phyloP scores from a whole-genome alignment of 768 basidiomycete species.

The Pleurotus sapidus region DNA sequence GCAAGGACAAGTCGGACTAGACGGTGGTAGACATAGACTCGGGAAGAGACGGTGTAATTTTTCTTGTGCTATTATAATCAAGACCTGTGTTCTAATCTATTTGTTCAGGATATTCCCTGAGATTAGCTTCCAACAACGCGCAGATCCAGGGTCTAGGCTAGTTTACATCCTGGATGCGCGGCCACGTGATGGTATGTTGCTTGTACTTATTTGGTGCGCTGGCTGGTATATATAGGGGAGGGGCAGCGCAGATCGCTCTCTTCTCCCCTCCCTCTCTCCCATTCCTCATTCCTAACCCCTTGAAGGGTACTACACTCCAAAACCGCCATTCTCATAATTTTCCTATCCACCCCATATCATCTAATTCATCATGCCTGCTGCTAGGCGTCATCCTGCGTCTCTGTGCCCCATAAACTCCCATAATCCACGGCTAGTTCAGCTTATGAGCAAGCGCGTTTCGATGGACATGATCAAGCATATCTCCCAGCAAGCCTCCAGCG shows the following conservation, averaged over 20 bases:
- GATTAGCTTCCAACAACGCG: neutral
- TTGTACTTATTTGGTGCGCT: neutral
- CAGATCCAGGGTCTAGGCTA: neutral
- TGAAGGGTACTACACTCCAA: constrained; percentile 5
- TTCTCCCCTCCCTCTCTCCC: neutral
- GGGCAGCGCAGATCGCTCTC: neutral
- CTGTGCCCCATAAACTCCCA: constrained; percentile 75
- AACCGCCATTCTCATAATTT: constrained; percentile 5
- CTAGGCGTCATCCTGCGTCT: constrained; percentile 66
- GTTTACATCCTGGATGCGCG: too few species aligned
- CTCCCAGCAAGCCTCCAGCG: constrained; percentile 71
- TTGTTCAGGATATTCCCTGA: too few species aligned
- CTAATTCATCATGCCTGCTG: constrained; percentile 4
- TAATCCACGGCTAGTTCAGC: constrained; percentile 75
- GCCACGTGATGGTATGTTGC: neutral
- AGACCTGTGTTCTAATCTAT: too few species aligned
- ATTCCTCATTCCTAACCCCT: constrained; percentile 2
- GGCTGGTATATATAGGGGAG: neutral
- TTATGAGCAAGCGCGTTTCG: constrained; percentile 76
- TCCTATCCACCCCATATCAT: constrained; percentile 2
- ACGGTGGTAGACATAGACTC: neutral
- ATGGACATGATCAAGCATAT: constrained; percentile 86
- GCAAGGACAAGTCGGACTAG: constrained; percentile 14
- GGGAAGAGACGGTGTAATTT: too few species aligned
- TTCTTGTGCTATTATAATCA: too few species aligned